Evolutionary conservation across 768 basidiomycete genomes (phyloP).

Genomic region (Termitomyces sp.): DNA sequence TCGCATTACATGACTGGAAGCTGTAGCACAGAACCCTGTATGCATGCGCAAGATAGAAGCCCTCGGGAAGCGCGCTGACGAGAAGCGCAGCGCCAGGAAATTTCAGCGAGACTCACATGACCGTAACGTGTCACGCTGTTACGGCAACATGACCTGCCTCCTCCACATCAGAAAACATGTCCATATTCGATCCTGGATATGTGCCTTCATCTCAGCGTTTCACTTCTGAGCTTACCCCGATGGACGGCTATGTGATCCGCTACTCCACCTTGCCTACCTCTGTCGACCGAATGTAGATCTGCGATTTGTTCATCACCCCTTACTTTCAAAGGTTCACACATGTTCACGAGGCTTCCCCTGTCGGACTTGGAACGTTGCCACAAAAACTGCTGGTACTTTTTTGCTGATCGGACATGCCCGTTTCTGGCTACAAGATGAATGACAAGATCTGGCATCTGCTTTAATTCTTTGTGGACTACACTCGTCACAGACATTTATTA

Average conservation of each 20-base stretch:
- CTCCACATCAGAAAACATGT: slow-evolving; percentile 14
- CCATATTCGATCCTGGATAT: slow-evolving; percentile 7
- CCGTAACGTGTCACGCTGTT: slow-evolving; percentile 11
- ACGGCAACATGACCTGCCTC: slow-evolving; percentile 11
- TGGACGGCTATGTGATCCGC: slow-evolving; percentile 9
- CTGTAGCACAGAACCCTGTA: slow-evolving; percentile 27
- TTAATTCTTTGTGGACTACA: slow-evolving; percentile 38
- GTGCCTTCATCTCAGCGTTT: slow-evolving; percentile 12
- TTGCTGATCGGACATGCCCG: slow-evolving; percentile 44
- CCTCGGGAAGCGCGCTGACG: slow-evolving; percentile 13
- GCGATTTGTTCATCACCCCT: not conserved
- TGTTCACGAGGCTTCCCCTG: slow-evolving; percentile 14
- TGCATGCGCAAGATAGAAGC: slow-evolving; percentile 34
- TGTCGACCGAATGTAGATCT: slow-evolving; percentile 2
- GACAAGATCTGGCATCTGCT: slow-evolving; percentile 37
- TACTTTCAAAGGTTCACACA: not conserved
- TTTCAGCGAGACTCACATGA: slow-evolving; percentile 13
- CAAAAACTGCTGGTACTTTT: slow-evolving; percentile 30
- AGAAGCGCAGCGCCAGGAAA: slow-evolving; percentile 9
- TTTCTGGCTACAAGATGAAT: slow-evolving; percentile 26
- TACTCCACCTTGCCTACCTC: not conserved
- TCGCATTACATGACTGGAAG: slow-evolving; percentile 35
- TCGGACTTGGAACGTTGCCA: slow-evolving; percentile 31
- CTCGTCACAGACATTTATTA: slow-evolving; percentile 43
- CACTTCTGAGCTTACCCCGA: not conserved